Percentiles rank a stretch among this genome's conserved stretches.
phyloP scores from a whole-genome alignment of 257 asterid genomes.

The Osmanthus fragrans region DNA sequence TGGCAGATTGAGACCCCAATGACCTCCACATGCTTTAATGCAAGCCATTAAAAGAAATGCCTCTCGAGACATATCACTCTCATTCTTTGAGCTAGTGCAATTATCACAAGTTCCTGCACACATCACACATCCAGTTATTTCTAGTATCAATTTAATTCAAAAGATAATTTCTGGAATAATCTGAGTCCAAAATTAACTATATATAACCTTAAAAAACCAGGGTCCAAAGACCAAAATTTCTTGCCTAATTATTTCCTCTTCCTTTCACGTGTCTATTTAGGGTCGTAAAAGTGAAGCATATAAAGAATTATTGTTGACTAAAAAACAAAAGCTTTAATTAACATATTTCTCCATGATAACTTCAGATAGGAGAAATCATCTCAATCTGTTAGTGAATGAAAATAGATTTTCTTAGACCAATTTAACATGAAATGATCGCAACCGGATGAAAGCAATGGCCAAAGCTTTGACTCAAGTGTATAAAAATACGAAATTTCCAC shows the following conservation, averaged over 20 bases:
- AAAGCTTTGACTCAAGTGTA: not conserved
- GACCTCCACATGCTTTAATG: constrained; percentile 75
- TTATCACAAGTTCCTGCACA: constrained; percentile 85
- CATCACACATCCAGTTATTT: constrained; percentile 21
- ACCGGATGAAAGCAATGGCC: not conserved
- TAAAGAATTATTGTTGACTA: not conserved
- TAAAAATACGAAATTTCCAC: not conserved
- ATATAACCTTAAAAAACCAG: not conserved
- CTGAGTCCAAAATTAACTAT: not conserved
- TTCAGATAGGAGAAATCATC: constrained; percentile 3
- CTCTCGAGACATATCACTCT: constrained; percentile 81
- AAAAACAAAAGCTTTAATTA: not conserved
- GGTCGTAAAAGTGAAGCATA: not conserved
- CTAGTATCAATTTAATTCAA: constrained; percentile 9
- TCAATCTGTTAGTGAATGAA: not conserved
- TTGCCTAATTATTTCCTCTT: not conserved
- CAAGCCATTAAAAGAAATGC: constrained; percentile 91
- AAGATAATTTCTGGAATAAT: constrained; percentile 4
- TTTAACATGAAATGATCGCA: not conserved
- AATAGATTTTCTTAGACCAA: not conserved
- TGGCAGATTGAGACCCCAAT: constrained; percentile 92
- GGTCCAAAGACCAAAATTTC: not conserved
- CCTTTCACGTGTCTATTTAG: not conserved
- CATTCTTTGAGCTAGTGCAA: constrained; percentile 72
- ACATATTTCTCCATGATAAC: not conserved